Evolutionary conservation across 208 protist genomes (phyloP), one percentile per base, ranked within the genome.

Genomic region (Histomonas meleagridis): DNA sequence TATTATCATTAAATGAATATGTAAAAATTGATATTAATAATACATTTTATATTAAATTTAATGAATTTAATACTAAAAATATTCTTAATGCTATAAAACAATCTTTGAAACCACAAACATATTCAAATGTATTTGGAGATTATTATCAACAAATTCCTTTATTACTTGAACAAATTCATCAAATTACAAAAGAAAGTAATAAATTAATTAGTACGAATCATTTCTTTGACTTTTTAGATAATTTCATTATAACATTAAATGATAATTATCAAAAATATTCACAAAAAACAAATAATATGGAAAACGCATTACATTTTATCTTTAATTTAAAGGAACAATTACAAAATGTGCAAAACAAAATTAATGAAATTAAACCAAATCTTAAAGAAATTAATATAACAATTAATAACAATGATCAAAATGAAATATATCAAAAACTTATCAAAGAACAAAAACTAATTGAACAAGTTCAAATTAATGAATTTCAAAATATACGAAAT

Each of bases 401-500:
- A 55, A 46, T 86, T 38, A 86, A 86, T 10, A n/a, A n/a, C n/a
- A 55, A 16, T 14, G 46, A 32, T 16, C 76, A 86, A 55, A n/a
- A 86, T n/a, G 46, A 48, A 86, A 46, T 86, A 16, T 7, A 46
- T 55, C 76, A 40, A 55, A 32, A 48, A 86, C 14, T 86, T 1
- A 26, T 51, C n/a, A 55, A 12, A 38, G 23, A 32, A 18, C 43
- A 48, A 55, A 86, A 55, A 86, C 40, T 43, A 43, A 86, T 86
- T 49, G 76, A 86, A 49, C 14, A 48, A n/a, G n/a, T 86, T 5
- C n/a, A 12, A 38, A 26, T n/a, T 55, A 86, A 86, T 86, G 76
- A 86, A 38, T 55, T 86, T 38, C 46, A 86, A 86, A 86, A 40
- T 2, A 86, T 86, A 5, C 43, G 76, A 55, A 86, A n/a, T n/a